Percentiles rank a stretch among this genome's conserved stretches.
phyloP scores from a whole-genome alignment of 495 filamentous ascomycete species.

The Penicillium antarcticum region DNA sequence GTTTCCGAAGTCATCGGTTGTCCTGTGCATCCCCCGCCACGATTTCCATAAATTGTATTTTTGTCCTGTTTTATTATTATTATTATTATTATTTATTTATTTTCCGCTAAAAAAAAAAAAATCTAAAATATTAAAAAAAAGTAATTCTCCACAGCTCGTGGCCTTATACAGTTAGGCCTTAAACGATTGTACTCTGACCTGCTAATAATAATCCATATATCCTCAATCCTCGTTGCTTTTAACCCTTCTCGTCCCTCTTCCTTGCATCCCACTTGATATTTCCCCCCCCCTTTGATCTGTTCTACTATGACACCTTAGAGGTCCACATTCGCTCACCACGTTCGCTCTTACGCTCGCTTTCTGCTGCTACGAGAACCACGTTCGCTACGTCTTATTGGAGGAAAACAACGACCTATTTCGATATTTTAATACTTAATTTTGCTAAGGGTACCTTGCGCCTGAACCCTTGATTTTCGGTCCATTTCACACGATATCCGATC shows the following conservation, averaged over 20 bases:
- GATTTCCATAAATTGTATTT: constrained; percentile 21
- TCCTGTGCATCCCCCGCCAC: constrained; percentile 30
- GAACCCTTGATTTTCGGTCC: background rate
- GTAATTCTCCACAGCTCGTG: constrained; percentile 23
- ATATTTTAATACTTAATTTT: constrained; percentile 2
- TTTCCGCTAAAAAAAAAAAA: background rate
- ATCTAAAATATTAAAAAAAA: background rate
- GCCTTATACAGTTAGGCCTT: constrained; percentile 23
- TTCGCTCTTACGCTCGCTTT: constrained; percentile 48
- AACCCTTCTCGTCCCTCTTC: constrained; percentile 23
- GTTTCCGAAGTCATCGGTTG: constrained; percentile 8
- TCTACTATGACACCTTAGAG: constrained; percentile 36
- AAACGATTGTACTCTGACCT: constrained; percentile 25
- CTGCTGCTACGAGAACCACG: constrained; percentile 40
- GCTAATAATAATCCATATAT: constrained; percentile 31
- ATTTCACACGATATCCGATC: background rate
- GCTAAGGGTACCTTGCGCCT: background rate
- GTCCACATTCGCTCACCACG: constrained; percentile 42
- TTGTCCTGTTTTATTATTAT: background rate
- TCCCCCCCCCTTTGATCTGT: constrained; percentile 11
- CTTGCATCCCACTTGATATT: constrained; percentile 14
- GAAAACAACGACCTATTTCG: constrained; percentile 5
- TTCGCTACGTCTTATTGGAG: constrained; percentile 39
- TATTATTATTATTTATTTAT: background rate
- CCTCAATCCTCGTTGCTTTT: constrained; percentile 22